These are phyloP conservation scores for Rhizopogon sp. DNA, from an alignment of 768 basidiomycete species.

Conservation along the genomic window DNA sequence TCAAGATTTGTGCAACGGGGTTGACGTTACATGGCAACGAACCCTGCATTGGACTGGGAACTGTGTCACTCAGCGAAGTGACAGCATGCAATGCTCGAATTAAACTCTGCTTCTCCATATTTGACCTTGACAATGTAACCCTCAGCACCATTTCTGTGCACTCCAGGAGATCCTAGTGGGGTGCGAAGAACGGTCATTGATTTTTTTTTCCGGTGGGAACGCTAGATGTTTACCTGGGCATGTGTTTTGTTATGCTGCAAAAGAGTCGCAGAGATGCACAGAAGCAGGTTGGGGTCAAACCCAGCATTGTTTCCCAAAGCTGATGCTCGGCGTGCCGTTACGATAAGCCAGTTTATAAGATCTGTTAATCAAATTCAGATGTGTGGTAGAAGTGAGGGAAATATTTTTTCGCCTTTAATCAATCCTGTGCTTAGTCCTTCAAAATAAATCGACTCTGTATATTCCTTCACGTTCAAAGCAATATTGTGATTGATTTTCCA, in stretches of 20 bases:
- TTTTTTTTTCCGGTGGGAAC: background rate
- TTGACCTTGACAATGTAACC: slow-evolving; percentile 43
- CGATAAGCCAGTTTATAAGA: slow-evolving; percentile 48
- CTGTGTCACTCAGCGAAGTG: slow-evolving; percentile 36
- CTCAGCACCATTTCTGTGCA: slow-evolving; percentile 61
- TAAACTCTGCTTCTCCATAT: slow-evolving; percentile 12
- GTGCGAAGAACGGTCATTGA: slow-evolving; percentile 15
- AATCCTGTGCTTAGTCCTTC: slow-evolving; percentile 45
- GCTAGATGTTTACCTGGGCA: slow-evolving; percentile 38
- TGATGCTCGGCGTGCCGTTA: slow-evolving; percentile 43
- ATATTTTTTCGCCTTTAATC: slow-evolving; percentile 46
- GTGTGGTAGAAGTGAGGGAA: background rate
- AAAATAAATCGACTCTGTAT: slow-evolving; percentile 53
- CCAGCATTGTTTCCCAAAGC: background rate
- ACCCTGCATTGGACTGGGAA: slow-evolving; percentile 6
- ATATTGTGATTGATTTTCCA: slow-evolving; percentile 44
- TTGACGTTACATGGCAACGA: background rate
- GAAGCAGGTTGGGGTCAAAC: slow-evolving; percentile 52
- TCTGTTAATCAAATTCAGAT: slow-evolving; percentile 32
- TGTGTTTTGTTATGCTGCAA: slow-evolving; percentile 57
- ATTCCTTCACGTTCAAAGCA: slow-evolving; percentile 51
- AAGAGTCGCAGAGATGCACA: slow-evolving; percentile 46
- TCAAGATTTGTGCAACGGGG: slow-evolving; percentile 34
- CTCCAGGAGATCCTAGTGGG: slow-evolving; percentile 47
- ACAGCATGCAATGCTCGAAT: slow-evolving; percentile 31